Evolutionary conservation across 2,329 filamentous ascomycete species (phyloP).

Genomic region (Apiospora saccharicola): DNA sequence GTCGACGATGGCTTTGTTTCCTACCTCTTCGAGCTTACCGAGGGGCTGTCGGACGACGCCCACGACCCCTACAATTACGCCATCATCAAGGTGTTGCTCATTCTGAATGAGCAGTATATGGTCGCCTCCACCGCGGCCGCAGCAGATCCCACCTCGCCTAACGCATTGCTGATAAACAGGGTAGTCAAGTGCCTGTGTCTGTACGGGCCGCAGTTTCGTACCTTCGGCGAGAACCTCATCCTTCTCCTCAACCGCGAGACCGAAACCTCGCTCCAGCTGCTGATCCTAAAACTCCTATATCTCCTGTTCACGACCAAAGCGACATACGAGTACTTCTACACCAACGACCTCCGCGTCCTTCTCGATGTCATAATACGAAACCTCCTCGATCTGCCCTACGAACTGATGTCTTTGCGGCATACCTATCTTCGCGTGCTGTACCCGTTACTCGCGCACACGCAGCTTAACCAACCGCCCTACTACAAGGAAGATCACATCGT

Average conservation of each 20-base stretch:
- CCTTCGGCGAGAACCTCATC: constrained; percentile 98
- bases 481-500: constrained; percentile 91
- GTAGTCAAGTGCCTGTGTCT: constrained; percentile 90
- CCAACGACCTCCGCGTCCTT: constrained; percentile 92
- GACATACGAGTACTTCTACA: constrained; percentile 98
- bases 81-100: constrained; percentile 91
- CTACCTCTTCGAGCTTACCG: constrained; percentile 86
- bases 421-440: constrained; percentile 95
- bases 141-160: constrained; percentile 47
- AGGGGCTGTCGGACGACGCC: constrained; percentile 84
- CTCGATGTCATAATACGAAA: constrained; percentile 97
- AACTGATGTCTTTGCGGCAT: constrained; percentile 79
- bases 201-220: constrained; percentile 83
- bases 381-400: constrained; percentile 91
- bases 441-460: constrained; percentile 89
- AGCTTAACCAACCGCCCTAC: constrained; percentile 83
- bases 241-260: constrained; percentile 93
- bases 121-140: constrained; percentile 68
- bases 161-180: constrained; percentile 79
- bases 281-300: constrained; percentile 97
- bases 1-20: constrained; percentile 83
- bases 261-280: constrained; percentile 89
- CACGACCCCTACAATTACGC: constrained; percentile 96
- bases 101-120: constrained; percentile 99
- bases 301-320: constrained; percentile 90